Evolutionary conservation across 306 rosid genomes (phyloP).

Genomic region (Rosa rugosa): DNA sequence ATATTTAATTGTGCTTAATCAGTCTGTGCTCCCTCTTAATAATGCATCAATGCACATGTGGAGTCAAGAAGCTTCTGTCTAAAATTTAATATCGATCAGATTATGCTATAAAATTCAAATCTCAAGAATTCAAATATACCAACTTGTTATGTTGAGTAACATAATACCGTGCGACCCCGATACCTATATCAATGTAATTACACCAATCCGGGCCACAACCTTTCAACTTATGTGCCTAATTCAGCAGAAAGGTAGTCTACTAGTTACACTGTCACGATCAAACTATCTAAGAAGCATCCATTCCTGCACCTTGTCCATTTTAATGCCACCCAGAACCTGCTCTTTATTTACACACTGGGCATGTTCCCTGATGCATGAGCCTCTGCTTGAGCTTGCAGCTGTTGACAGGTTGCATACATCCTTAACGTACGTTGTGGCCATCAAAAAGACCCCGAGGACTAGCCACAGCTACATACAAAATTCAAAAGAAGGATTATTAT

Average conservation of each 20-base stretch:
- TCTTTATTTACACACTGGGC: constrained; percentile 87
- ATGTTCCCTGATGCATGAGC: constrained; percentile 86
- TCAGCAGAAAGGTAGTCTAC: constrained; percentile 10
- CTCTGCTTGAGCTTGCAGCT: constrained; percentile 97
- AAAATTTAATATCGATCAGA: background rate
- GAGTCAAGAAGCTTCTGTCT: background rate
- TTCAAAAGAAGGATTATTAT: constrained; percentile 3
- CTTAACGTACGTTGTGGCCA: constrained; percentile 94
- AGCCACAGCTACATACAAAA: constrained; percentile 71
- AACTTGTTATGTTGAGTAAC: background rate
- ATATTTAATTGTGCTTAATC: too few relatives aligned
- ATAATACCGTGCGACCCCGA: constrained; percentile 3
- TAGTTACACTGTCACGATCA: constrained; percentile 25
- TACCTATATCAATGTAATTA: constrained; percentile 47
- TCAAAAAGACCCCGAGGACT: constrained; percentile 93
- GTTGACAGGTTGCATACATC: constrained; percentile 98
- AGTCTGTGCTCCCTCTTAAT: background rate
- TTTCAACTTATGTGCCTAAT: constrained; percentile 6
- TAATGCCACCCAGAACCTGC: constrained; percentile 76
- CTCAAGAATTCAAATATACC: background rate
- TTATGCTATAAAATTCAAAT: background rate
- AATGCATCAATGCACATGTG: background rate
- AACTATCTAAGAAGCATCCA: constrained; percentile 62
- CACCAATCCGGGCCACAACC: constrained; percentile 28
- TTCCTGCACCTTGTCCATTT: constrained; percentile 49